Evolutionary conservation across 2,329 filamentous ascomycete species (phyloP), one percentile per base, ranked within the genome.

Genomic region (Alternaria angustiovoidea): DNA sequence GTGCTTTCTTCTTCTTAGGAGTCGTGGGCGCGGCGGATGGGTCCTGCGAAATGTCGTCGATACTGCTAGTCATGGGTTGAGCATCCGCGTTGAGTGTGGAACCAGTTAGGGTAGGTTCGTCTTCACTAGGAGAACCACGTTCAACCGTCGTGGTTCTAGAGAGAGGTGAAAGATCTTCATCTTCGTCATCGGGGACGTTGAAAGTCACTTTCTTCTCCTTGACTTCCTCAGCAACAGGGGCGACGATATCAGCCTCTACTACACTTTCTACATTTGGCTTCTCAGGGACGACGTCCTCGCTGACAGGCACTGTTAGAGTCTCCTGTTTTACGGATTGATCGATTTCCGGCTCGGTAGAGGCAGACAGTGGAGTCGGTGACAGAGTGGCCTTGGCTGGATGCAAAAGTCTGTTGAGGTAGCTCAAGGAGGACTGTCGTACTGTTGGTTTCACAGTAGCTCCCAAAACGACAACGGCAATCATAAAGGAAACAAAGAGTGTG

Each of bases 1-100:
- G 82, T 5, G 82, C 82, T 63, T 83, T 84, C 72, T 82, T 83
- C 72, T 84, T 84, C 68, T 80, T 81, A 2, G 75, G 75, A 11
- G 73, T 74, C n/a, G 67, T 58, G 44, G 59, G 65, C 22, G 64
- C 66, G 26, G 62, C 56, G 16, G 57, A 65, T 11, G 70, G 59
- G 34, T 71, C 73, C 48, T 73, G 71, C 16, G 64, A 55, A 32
- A 64, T 57, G 32, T 65, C 63, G 4, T 74, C 71, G 28, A 48
- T 51, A 18, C 61, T 64, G 22, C 64, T 62, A 14, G 52, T 9
- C 18, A 38, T 51, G 32, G 61, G 24, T 11, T 63, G 56, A 42
- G 59, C 56, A 9, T 61, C 66, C 14, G 59, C 61, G 34, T 66
- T 63, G 28, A 32, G 43, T 9, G 48, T 38, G n/a, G 46, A 38